These are phyloP conservation scores for Clavariopsis aquatica DNA, from an alignment of 495 filamentous ascomycete species.

Conservation along the genomic window DNA sequence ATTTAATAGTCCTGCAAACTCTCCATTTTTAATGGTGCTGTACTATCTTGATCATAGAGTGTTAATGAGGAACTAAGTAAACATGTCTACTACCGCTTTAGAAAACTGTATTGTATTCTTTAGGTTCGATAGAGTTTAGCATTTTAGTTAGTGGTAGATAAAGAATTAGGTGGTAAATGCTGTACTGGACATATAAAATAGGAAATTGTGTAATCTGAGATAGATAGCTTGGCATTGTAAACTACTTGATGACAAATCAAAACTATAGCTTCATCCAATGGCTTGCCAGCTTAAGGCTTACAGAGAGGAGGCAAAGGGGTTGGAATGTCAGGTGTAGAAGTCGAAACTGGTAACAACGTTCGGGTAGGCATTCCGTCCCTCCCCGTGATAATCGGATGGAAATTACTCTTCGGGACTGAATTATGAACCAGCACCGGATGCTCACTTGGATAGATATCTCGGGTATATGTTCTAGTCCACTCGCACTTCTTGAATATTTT, in stretches of 20 bases:
- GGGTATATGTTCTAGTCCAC: constrained; percentile 14
- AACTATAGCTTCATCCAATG: constrained; percentile 2
- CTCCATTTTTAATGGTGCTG: no score
- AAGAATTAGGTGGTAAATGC: no score
- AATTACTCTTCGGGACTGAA: background rate
- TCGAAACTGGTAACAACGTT: constrained; percentile 2
- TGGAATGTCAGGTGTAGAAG: constrained; percentile 12
- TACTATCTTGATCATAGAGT: no score
- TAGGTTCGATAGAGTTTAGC: no score
- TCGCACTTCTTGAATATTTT: constrained; percentile 16
- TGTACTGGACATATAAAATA: no score
- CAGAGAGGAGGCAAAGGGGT: constrained; percentile 14
- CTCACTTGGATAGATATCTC: constrained; percentile 6
- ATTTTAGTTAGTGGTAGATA: no score
- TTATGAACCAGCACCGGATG: constrained; percentile 14
- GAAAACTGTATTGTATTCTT: no score
- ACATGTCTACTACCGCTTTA: no score
- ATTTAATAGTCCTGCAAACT: no score
- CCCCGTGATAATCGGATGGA: constrained; percentile 10
- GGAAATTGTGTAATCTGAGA: no score
- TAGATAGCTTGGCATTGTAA: no score
- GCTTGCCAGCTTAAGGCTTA: background rate
- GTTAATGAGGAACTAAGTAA: no score
- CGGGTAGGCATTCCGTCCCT: constrained; percentile 6
- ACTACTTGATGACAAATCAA: background rate